phyloP scores from a whole-genome alignment of 257 asterid genomes.

The Rhazya stricta region DNA sequence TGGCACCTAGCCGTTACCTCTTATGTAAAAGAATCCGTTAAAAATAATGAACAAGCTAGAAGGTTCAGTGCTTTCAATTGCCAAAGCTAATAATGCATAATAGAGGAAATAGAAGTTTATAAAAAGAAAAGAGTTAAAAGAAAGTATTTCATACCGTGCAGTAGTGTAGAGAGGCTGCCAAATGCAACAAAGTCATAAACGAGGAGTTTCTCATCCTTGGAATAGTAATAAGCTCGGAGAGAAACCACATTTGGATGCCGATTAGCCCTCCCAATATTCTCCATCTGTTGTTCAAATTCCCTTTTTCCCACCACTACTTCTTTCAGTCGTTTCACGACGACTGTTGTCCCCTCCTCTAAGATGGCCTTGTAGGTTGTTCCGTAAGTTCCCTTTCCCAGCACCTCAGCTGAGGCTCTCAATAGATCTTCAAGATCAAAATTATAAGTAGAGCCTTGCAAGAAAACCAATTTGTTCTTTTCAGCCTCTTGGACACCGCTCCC shows the following conservation, averaged over 20 bases:
- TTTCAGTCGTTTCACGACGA: slow-evolving; percentile 63
- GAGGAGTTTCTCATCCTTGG: slow-evolving; percentile 66
- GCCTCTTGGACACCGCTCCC: slow-evolving; percentile 59
- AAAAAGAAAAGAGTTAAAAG: slow-evolving; percentile 7
- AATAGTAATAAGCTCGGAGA: slow-evolving; percentile 61
- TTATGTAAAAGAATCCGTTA: too few species aligned
- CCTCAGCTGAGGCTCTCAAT: slow-evolving; percentile 76
- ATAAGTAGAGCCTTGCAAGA: slow-evolving; percentile 41
- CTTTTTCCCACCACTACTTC: slow-evolving; percentile 49
- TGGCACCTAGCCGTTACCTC: background rate
- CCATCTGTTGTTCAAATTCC: slow-evolving; percentile 73
- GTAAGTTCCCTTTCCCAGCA: slow-evolving; percentile 60
- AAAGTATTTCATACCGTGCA: slow-evolving; percentile 42
- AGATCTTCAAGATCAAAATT: slow-evolving; percentile 68
- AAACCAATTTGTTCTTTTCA: slow-evolving; percentile 57
- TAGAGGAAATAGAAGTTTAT: background rate
- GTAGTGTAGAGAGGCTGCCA: slow-evolving; percentile 54
- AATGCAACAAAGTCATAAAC: slow-evolving; percentile 41
- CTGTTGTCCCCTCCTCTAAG: slow-evolving; percentile 57
- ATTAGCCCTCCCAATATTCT: slow-evolving; percentile 37
- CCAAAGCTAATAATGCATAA: background rate
- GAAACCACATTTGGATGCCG: slow-evolving; percentile 54
- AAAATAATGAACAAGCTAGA: too few species aligned
- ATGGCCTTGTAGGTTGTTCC: slow-evolving; percentile 68
- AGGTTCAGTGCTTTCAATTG: background rate